These are phyloP conservation scores for Lyophyllum atratum DNA, from an alignment of 768 basidiomycete species.

Conservation along the genomic window DNA sequence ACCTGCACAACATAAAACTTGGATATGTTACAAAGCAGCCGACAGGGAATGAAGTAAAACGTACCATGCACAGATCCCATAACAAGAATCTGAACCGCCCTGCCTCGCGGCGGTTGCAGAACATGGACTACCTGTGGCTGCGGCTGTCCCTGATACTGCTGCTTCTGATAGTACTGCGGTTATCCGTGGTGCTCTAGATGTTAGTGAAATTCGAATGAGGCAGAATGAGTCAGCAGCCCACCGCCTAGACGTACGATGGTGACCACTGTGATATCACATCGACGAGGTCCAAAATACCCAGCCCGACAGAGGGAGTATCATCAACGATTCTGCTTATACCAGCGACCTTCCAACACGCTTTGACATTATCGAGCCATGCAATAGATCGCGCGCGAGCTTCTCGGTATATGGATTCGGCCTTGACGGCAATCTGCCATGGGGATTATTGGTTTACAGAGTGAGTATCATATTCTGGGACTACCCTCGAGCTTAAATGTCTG, in stretches of 20 bases:
- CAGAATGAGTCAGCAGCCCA: no score
- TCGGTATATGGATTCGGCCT: no score
- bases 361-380: no score
- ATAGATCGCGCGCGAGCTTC: no score
- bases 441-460: no score
- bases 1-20: constrained; percentile 12
- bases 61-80: constrained; percentile 18
- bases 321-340: no score
- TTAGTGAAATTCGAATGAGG: not conserved
- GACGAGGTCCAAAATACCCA: not conserved
- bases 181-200: not conserved
- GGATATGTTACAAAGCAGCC: not conserved
- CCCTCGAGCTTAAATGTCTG: no score
- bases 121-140: constrained; percentile 20
- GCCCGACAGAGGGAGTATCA: not conserved
- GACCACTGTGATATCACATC: not conserved
- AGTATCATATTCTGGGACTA: no score
- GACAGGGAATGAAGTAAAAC: not conserved
- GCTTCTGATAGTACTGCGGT: constrained; percentile 3
- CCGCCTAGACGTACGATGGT: not conserved
- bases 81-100: constrained; percentile 5
- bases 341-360: no score
- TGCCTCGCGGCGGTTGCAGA: constrained; percentile 7
- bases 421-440: no score
- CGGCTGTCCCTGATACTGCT: constrained; percentile 10